Base-by-base conservation (phyloP, 2,329 filamentous ascomycete species). In the Microascus cirrosus region DNA sequence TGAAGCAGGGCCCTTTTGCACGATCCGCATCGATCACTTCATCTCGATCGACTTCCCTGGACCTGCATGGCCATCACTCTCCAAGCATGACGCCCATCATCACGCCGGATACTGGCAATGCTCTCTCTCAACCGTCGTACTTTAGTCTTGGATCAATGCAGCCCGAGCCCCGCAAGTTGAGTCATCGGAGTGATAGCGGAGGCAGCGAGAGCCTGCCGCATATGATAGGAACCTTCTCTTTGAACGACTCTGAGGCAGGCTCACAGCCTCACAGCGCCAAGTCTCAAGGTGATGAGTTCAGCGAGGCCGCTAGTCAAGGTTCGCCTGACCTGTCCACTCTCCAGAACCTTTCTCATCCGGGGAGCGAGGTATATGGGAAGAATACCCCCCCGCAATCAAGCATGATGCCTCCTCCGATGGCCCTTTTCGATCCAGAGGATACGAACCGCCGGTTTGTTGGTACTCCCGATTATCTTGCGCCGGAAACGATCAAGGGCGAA, bases 381-480 rank as follows among this genome's bases (percentile, higher is more conserved):
- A 58, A 58, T 24, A 58, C 56, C 3, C 56, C 56, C 11, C 56
- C 56, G 3, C 81, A 82, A 56, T 76, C 83, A 13, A 82, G 78
- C 59, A 90, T 90, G 78, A 89, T 96, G 82, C 86, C 86, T 22
- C 94, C 94, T 25, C 91, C 92, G 4, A 92, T 94, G 90, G 90
- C 93, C 2, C 76, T 99, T 3, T 99, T 97, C 67, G 92, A 97
- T 66, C 94, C 94, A 0, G 88, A 96, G 67, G 94, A 99, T 66
- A 95, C 85, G 60, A 93, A 90, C 67, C 84, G 94, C 57, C 86
- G 90, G 45, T 99, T 99, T 65, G 94, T 99, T 10, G 94, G 94
- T 35, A 99, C 94, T 0, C 94, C 94, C 0, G 94, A 99, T 70
- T 99, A 99, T 68, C 81, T 99, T 15, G 94, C 94, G 0, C 94